Base-by-base conservation (phyloP, 257 asterid species). In the Fraxinus cuspidata region DNA sequence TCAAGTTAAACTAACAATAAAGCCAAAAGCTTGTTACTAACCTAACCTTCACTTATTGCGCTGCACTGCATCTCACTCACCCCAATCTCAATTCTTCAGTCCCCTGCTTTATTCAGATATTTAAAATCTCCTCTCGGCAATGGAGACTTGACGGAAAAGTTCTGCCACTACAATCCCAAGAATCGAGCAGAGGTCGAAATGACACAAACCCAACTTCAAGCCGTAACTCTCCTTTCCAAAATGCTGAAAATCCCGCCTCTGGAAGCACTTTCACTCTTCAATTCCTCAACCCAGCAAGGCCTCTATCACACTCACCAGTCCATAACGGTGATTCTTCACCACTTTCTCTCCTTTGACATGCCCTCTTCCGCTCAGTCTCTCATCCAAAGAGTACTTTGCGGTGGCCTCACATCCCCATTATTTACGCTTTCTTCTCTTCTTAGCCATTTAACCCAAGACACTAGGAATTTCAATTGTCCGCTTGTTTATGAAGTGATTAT, bases 181-280 rank as follows among this genome's bases (percentile, higher is more conserved):
- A 63, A 8, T 63, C 8, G 32, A 63, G 19, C 69, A 13, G 7
- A 63, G 4, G 16, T 11, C 68, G 27, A 23, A 75, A 82, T 90
- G 94, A 60, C 90, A 19, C 53, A 34, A 21, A 63, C 73, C 21
- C 76, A 78, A 40, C 58, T 44, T 74, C 85, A 80, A 21, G 40
- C 80, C 25, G 53, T 79, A 11, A 4, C 83, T 51, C 82, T 89
- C 75, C 84, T 91, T 65, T 83, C 96, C 76, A 84, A 78, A 77
- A 75, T 91, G 78, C 79, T 87, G 74, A 92, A 92, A 83, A 18
- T 71, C 73, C 97, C 96, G 44, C 97, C 97, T 23, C 75, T 76
- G 79, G 81, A 77, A 77, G 88, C 96, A 63, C 75, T 92, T 32
- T 75, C 83, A 18, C 88, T 88, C 83, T 87, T 92, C 85, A 86